Conservation (phyloP, 2,329 filamentous ascomycete species). For the Fulvia fulva region DNA sequence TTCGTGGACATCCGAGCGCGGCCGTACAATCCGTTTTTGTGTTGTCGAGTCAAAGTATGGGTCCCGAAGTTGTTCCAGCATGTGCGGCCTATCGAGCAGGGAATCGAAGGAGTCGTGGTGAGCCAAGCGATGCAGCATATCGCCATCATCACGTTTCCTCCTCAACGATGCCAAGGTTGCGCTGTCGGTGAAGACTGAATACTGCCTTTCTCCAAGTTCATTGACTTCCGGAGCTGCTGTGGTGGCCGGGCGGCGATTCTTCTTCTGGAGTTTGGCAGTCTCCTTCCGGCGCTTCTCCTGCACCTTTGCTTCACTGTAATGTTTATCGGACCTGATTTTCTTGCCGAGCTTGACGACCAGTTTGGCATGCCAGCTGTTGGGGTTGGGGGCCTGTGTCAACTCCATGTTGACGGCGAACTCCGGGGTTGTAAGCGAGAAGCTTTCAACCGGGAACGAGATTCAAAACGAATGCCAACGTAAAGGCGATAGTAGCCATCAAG, state of each 20-base stretch:
- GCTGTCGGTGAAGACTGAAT: slow-evolving; percentile 28
- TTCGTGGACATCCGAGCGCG: slow-evolving; percentile 34
- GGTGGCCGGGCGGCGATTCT: slow-evolving; percentile 10
- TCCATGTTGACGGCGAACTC: slow-evolving; percentile 22
- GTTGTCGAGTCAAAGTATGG: slow-evolving; percentile 15
- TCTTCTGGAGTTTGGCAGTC: slow-evolving; percentile 19
- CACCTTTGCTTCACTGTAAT: slow-evolving; percentile 27
- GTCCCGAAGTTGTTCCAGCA: slow-evolving; percentile 20
- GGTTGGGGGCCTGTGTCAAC: slow-evolving; percentile 23
- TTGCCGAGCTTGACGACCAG: slow-evolving; percentile 27
- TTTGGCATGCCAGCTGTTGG: slow-evolving; percentile 27
- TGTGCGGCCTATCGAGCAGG: slow-evolving; percentile 24
- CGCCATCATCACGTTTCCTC: slow-evolving; percentile 32
- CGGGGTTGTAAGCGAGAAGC: not conserved
- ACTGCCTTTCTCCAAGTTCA: slow-evolving; percentile 33
- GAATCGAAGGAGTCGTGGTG: slow-evolving; percentile 36
- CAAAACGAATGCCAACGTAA: not conserved
- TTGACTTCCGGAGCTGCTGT: slow-evolving; percentile 23
- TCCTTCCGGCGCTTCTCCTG: slow-evolving; percentile 26
- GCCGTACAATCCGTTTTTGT: slow-evolving; percentile 10
- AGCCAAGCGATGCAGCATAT: slow-evolving; percentile 37
- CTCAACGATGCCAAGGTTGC: slow-evolving; percentile 18
- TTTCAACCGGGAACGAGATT: not conserved
- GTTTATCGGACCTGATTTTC: slow-evolving; percentile 29
- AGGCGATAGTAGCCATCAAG: not conserved